Base-by-base conservation (phyloP, 2,329 filamentous ascomycete species). In the Didymella exigua region DNA sequence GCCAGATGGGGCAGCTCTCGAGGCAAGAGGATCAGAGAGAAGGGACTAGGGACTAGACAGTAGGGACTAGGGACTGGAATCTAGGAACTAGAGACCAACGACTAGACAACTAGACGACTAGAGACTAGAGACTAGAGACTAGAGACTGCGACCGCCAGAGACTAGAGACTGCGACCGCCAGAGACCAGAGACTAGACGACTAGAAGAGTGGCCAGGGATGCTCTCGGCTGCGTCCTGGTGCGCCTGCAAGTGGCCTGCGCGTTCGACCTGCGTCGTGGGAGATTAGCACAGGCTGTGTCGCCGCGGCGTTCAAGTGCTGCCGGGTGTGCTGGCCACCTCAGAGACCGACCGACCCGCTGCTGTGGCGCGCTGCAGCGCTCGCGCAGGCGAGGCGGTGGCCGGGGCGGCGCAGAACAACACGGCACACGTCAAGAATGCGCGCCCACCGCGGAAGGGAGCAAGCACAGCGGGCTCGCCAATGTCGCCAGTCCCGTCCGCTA, bases 1-100 rank as follows among this genome's bases (percentile, higher is more conserved):
- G 45, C 56, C 59, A 41, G 56, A 61, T 62, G 58, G 54, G 56
- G 56, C 43, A 53, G 53, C 53, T 52, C 18, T 33, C 27, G 27
- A 29, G 37, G 4, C 19, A 19, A 57, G 54, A 49, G 34, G 43
- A 19, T 14, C 16, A 30, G 16, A 13, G 23, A 48, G 46, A 29
- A 27, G 33, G 36, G n/a, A n/a, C n/a, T n/a, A n/a, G n/a, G n/a
- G n/a, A n/a, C n/a, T n/a, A n/a, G n/a, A n/a, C n/a, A n/a, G n/a
- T n/a, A n/a, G n/a, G n/a, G n/a, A n/a, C n/a, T n/a, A n/a, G n/a
- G n/a, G n/a, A n/a, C n/a, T n/a, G n/a, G n/a, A n/a, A n/a, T n/a
- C n/a, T n/a, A n/a, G n/a, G n/a, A n/a, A n/a, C n/a, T n/a, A n/a
- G n/a, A n/a, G n/a, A n/a, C n/a, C n/a, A n/a, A n/a, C n/a, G n/a